These are phyloP conservation scores for Hypoxylon sp. DNA, from an alignment of 2,329 filamentous ascomycete species.

Conservation along the genomic window DNA sequence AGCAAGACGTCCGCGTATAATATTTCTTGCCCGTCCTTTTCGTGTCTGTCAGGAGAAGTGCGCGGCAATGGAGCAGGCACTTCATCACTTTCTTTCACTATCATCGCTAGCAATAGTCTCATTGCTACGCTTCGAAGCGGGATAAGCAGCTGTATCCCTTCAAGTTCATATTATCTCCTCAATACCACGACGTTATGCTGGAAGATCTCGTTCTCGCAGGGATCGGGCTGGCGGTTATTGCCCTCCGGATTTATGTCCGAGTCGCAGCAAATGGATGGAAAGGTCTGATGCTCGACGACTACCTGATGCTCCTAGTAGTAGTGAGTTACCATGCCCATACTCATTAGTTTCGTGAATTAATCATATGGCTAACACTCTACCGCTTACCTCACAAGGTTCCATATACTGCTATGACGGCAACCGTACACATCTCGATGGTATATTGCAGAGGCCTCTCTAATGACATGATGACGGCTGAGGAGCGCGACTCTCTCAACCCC, in stretches of 20 bases:
- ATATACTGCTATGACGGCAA: conserved; percentile 58
- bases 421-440: conserved; percentile 60
- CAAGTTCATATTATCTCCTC: background rate
- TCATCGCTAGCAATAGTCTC: too few relatives aligned
- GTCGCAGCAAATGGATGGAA: conserved; percentile 56
- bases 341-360: background rate
- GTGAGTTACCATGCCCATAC: conserved; percentile 47
- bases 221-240: conserved; percentile 58
- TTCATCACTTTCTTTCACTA: background rate
- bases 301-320: conserved; percentile 62
- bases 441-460: conserved; percentile 62
- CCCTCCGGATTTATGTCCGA: conserved; percentile 59
- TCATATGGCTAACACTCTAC: background rate
- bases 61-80: background rate
- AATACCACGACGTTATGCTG: background rate
- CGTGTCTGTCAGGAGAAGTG: too few relatives aligned
- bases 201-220: conserved; percentile 56
- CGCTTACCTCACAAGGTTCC: background rate
- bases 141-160: background rate
- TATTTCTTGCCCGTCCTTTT: too few relatives aligned
- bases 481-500: conserved; percentile 55
- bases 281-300: conserved; percentile 65
- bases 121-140: background rate
- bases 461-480: conserved; percentile 61
- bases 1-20: too few relatives aligned